These are phyloP conservation scores for Cornus florida DNA, from an alignment of 148 eudicot species.

Conservation along the genomic window DNA sequence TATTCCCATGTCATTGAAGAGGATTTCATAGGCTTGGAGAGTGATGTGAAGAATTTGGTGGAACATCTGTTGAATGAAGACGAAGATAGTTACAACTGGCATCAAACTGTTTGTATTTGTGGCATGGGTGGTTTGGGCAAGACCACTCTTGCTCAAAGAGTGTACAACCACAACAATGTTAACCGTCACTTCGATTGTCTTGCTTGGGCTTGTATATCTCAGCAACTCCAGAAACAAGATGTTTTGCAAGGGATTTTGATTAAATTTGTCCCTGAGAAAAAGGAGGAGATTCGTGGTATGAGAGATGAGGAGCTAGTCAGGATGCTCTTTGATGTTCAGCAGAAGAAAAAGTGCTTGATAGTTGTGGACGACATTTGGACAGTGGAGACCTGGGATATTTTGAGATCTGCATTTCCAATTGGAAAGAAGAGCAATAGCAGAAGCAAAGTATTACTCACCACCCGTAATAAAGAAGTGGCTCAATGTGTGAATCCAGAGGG, in stretches of 20 bases:
- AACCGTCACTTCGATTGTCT: conserved; percentile 11
- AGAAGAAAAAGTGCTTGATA: conserved; percentile 14
- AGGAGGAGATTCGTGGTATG: neutral
- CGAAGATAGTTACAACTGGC: neutral
- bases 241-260: conserved; percentile 15
- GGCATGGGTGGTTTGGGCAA: too few relatives aligned
- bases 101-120: too few relatives aligned
- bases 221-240: conserved; percentile 11
- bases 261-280: conserved; percentile 10
- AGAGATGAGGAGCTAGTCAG: conserved; percentile 15
- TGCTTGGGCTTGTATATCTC: conserved; percentile 31
- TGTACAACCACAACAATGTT: neutral
- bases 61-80: conserved; percentile 8
- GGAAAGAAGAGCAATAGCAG: neutral
- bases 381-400: conserved; percentile 1
- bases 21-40: conserved; percentile 36
- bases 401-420: conserved; percentile 17
- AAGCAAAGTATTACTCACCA: conserved; percentile 16
- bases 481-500: neutral
- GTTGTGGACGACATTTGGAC: conserved; percentile 24
- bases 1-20: too few relatives aligned
- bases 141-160: conserved; percentile 16
- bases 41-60: conserved; percentile 26
- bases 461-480: conserved; percentile 9
- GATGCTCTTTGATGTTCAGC: neutral